phyloP scores from a whole-genome alignment of 1,284 basidiomycete species.

The Mrakiaceae sp. region DNA sequence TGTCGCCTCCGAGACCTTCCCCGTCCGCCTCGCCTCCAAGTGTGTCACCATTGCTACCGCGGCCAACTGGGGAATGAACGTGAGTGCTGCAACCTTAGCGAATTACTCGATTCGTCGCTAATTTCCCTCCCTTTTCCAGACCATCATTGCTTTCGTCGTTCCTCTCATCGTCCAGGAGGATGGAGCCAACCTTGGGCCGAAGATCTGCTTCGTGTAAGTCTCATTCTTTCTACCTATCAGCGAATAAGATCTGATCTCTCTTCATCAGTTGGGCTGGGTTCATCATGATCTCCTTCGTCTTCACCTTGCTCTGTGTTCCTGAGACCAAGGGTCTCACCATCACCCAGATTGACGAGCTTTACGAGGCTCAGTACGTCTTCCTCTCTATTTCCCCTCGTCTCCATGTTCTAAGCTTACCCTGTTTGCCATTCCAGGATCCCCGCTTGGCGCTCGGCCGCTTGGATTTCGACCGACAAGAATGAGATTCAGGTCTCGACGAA shows the following conservation, averaged over 20 bases:
- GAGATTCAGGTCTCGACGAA: slow-evolving; percentile 1
- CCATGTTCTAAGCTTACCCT: not conserved
- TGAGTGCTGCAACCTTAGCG: not conserved
- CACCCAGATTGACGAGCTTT: slow-evolving; percentile 15
- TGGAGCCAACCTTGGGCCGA: slow-evolving; percentile 14
- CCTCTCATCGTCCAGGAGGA: slow-evolving; percentile 22
- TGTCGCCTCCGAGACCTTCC: slow-evolving; percentile 37
- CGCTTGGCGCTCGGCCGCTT: slow-evolving; percentile 12
- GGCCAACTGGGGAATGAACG: slow-evolving; percentile 17
- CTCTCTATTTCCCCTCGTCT: not conserved
- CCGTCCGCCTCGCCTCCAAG: slow-evolving; percentile 31
- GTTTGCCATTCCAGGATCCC: slow-evolving; percentile 4
- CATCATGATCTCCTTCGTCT: slow-evolving; percentile 6
- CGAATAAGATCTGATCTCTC: not conserved
- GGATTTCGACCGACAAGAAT: not conserved
- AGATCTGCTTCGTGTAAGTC: slow-evolving; percentile 8
- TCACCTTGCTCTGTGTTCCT: slow-evolving; percentile 8
- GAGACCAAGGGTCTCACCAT: slow-evolving; percentile 17
- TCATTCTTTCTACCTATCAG: not conserved
- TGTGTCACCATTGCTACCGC: slow-evolving; percentile 32
- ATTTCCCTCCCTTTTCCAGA: not conserved
- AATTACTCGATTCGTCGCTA: not conserved
- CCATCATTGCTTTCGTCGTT: slow-evolving; percentile 19
- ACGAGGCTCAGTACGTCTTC: slow-evolving; percentile 3
- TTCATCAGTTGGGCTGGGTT: slow-evolving; percentile 10